phyloP scores from a whole-genome alignment of 2,329 filamentous ascomycete genomes.

The Nectriaceae sp. region DNA sequence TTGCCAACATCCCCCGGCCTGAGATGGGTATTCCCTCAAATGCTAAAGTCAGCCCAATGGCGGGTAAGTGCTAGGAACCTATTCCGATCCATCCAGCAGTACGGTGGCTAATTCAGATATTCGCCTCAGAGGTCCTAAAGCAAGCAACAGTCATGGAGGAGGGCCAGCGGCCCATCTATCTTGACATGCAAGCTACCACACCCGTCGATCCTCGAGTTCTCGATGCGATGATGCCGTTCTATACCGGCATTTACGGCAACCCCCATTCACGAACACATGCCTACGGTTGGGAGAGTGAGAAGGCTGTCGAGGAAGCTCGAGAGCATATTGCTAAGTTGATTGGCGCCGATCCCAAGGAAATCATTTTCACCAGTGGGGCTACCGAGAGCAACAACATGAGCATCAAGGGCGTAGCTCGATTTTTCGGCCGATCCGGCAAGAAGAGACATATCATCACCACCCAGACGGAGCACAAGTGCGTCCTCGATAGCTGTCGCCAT shows the following conservation, averaged over 20 bases:
- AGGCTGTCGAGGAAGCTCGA: constrained; percentile 86
- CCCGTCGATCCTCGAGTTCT: constrained; percentile 92
- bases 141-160: constrained; percentile 92
- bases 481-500: constrained; percentile 95
- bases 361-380: constrained; percentile 97
- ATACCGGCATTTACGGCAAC: constrained; percentile 92
- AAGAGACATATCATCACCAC: constrained; percentile 98
- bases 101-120: constrained; percentile 15
- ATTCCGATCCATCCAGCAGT: background rate
- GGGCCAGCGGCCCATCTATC: constrained; percentile 90
- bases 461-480: constrained; percentile 99
- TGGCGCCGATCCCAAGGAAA: constrained; percentile 94
- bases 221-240: constrained; percentile 94
- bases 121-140: constrained; percentile 70
- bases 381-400: constrained; percentile 99
- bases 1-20: constrained; percentile 56
- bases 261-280: constrained; percentile 96
- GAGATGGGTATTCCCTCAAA: constrained; percentile 33
- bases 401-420: constrained; percentile 95
- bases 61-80: constrained; percentile 40
- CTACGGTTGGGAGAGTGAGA: constrained; percentile 98
- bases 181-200: constrained; percentile 98
- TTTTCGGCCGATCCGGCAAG: constrained; percentile 90
- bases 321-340: constrained; percentile 83
- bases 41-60: constrained; percentile 78